phyloP scores from a whole-genome alignment of 306 rosid species.

The Crataegus laevigata region DNA sequence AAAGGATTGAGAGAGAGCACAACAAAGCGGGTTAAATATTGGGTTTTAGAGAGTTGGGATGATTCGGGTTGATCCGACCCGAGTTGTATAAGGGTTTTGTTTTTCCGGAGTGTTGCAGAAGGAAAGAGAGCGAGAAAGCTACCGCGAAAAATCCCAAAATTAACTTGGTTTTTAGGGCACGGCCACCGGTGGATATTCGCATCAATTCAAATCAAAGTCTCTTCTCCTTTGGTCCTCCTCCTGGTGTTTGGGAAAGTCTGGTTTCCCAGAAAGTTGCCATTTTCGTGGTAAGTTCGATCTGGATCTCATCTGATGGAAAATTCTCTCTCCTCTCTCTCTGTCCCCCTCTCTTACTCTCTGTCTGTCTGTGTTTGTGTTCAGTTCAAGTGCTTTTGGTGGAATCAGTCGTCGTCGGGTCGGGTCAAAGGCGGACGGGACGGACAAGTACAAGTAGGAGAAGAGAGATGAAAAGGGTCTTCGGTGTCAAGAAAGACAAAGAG shows the following conservation, averaged over 20 bases:
- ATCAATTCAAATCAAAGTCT: neutral
- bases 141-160: too few relatives aligned
- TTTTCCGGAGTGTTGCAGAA: too few relatives aligned
- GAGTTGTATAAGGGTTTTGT: too few relatives aligned
- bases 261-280: too few relatives aligned
- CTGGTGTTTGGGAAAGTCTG: too few relatives aligned
- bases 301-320: neutral
- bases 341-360: neutral
- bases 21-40: too few relatives aligned
- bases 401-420: neutral
- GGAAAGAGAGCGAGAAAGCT: accelerated
- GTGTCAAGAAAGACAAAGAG: constrained; percentile 75
- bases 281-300: neutral
- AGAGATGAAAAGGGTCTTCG: constrained; percentile 84
- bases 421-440: neutral
- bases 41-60: too few relatives aligned
- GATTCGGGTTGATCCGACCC: too few relatives aligned
- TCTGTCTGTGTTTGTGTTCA: neutral
- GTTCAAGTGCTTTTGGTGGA: neutral
- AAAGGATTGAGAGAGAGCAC: too few relatives aligned
- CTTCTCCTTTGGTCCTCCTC: neutral
- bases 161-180: too few relatives aligned
- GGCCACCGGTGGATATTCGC: neutral
- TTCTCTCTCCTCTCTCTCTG: neutral
- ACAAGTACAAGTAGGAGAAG: neutral